Evolutionary conservation across 768 basidiomycete genomes (phyloP).

Genomic region (Suillus spraguei): DNA sequence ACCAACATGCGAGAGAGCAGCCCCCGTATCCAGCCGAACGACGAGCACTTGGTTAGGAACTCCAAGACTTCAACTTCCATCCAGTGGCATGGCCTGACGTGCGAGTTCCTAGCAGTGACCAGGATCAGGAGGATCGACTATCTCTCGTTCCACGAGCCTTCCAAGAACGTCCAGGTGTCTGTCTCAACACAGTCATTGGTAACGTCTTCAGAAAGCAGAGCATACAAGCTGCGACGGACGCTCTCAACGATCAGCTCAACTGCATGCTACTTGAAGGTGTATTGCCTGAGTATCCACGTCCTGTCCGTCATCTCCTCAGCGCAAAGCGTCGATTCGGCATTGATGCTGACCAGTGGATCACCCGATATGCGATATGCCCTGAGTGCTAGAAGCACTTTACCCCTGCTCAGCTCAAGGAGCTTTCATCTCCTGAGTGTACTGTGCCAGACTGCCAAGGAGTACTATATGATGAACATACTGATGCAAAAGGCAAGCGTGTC

Average conservation of each 20-base stretch:
- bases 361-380: neutral
- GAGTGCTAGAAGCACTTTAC: neutral
- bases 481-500: neutral
- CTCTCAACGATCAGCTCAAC: constrained; percentile 3
- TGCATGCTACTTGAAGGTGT: neutral
- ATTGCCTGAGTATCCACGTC: neutral
- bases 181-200: constrained; percentile 11
- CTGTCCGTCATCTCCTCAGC: neutral
- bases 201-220: constrained; percentile 18
- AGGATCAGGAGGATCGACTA: neutral
- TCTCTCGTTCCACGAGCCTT: neutral
- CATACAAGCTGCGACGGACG: constrained; percentile 13
- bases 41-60: neutral
- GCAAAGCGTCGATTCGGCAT: neutral
- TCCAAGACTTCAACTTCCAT: neutral
- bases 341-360: neutral
- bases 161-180: constrained; percentile 12
- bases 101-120: neutral
- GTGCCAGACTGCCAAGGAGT: neutral
- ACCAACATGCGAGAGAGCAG: neutral
- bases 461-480: neutral
- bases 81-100: neutral
- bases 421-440: neutral
- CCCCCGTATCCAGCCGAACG: neutral
- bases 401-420: neutral